Conservation (phyloP, 2,329 filamentous ascomycete species). For the Xylariaceae sp. region DNA sequence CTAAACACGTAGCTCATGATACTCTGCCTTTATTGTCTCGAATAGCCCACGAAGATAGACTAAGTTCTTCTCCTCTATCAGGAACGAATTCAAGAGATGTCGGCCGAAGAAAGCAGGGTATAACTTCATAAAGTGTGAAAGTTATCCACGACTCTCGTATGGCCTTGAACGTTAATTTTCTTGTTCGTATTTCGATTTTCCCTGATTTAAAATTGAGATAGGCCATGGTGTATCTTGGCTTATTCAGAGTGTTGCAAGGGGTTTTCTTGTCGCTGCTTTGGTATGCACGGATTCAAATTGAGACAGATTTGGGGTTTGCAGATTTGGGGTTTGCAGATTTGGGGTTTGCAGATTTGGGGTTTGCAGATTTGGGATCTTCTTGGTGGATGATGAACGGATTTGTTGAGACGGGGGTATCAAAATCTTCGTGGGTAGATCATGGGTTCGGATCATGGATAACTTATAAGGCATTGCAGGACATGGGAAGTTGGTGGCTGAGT, state of each 20-base stretch:
- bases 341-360: too few species aligned
- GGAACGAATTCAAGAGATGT: constrained; percentile 13
- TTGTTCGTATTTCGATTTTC: constrained; percentile 24
- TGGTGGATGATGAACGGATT: too few species aligned
- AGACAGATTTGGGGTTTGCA: too few species aligned
- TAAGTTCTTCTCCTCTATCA: neutral
- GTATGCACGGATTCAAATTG: neutral
- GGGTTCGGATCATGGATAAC: too few species aligned
- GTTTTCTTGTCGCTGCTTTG: neutral
- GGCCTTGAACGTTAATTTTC: constrained; percentile 17
- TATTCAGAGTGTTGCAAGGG: constrained; percentile 35
- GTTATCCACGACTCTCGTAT: constrained; percentile 1
- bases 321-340: too few species aligned
- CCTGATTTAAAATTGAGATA: constrained; percentile 34
- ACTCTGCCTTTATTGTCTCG: neutral
- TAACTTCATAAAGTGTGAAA: neutral
- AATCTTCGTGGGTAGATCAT: too few species aligned
- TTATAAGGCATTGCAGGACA: too few species aligned
- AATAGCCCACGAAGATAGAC: neutral
- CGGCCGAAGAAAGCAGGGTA: constrained; percentile 23
- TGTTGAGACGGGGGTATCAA: too few species aligned
- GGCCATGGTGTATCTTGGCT: constrained; percentile 27
- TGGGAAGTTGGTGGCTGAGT: too few species aligned
- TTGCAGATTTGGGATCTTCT: too few species aligned
- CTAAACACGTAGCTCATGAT: neutral